Evolutionary conservation across 2,329 filamentous ascomycete genomes (phyloP).

Genomic region (Exophiala oligosperma): DNA sequence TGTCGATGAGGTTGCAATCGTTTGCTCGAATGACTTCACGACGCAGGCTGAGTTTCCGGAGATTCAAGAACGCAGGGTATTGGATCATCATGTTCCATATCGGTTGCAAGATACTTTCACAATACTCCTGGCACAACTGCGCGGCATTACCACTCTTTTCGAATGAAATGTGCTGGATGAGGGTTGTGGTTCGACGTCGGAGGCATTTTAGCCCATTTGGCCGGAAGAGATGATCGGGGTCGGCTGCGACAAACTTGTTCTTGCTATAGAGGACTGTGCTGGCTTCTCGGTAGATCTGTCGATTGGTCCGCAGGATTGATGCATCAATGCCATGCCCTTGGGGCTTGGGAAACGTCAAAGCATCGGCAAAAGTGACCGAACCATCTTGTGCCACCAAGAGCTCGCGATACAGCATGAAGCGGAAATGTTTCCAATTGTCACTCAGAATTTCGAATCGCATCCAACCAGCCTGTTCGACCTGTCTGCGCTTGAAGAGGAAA

Average conservation of each 20-base stretch:
- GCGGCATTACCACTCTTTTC: background rate
- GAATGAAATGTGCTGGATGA: constrained; percentile 14
- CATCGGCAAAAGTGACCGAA: constrained; percentile 6
- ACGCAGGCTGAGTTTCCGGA: constrained; percentile 14
- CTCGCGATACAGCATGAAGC: constrained; percentile 13
- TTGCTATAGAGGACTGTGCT: constrained; percentile 18
- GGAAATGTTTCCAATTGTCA: constrained; percentile 2
- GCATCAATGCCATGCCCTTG: constrained; percentile 6
- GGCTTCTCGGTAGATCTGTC: constrained; percentile 18
- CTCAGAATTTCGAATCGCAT: constrained; percentile 10
- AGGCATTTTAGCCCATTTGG: constrained; percentile 13
- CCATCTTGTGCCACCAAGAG: constrained; percentile 7
- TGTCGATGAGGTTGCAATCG: background rate
- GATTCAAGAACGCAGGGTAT: constrained; percentile 13
- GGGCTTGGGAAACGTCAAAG: background rate
- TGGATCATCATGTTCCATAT: constrained; percentile 11
- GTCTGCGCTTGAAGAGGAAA: background rate
- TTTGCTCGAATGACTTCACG: constrained; percentile 15
- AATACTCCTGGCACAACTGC: constrained; percentile 1
- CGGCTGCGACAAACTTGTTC: constrained; percentile 18
- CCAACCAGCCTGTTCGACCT: background rate
- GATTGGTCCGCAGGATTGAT: constrained; percentile 10
- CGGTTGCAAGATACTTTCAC: constrained; percentile 1
- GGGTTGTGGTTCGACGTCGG: constrained; percentile 10
- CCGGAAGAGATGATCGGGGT: constrained; percentile 14